Evolutionary conservation across 1,284 basidiomycete species (phyloP), one percentile per base, ranked within the genome.

Genomic region (Sporisorium graminicola): DNA sequence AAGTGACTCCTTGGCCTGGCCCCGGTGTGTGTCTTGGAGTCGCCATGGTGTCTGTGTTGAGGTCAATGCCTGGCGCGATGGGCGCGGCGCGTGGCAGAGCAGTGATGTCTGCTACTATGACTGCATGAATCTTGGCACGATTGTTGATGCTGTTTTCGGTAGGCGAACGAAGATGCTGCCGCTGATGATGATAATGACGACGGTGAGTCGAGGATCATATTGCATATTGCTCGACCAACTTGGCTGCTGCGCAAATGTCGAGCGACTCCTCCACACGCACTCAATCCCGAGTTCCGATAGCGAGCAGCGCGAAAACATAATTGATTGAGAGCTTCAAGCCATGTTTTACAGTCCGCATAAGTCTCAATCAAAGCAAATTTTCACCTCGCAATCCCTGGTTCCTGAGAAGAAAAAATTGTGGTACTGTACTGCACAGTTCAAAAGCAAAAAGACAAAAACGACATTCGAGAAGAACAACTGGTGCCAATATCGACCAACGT

Each of bases 1-100:
- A 71, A 10, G 65, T 72, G 35, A 76, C 40, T 14, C 67, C 67
- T 51, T 70, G 67, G 10, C 67, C 67, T 3, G 73, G 67, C 8
- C 73, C 73, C 13, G 73, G 73, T 3, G 67, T 70, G 18, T 59
- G 37, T 26, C 67, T 37, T 37, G 62, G 59, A n/a, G 31, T 63
- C 27, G 69, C 27, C 69, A 72, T 72, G 22, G 44, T 24, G 31
- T 22, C n/a, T 22, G n/a, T 57, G 43, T 33, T n/a, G 42, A 20
- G 27, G 42, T 20, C 7, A 12, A 3, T n/a, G 27, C 31, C 44
- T 40, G 31, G 56, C 56, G 27, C 37, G 51, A 22, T n/a, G n/a
- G n/a, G n/a, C n/a, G 24, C 31, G 31, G 29, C 37, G 46, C 46
- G 53, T 50, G 44, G 27, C 35, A 42, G 37, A 16, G 47, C 12